Evolutionary conservation across 2,329 filamentous ascomycete genomes (phyloP).

Genomic region (Xylaria sp.): DNA sequence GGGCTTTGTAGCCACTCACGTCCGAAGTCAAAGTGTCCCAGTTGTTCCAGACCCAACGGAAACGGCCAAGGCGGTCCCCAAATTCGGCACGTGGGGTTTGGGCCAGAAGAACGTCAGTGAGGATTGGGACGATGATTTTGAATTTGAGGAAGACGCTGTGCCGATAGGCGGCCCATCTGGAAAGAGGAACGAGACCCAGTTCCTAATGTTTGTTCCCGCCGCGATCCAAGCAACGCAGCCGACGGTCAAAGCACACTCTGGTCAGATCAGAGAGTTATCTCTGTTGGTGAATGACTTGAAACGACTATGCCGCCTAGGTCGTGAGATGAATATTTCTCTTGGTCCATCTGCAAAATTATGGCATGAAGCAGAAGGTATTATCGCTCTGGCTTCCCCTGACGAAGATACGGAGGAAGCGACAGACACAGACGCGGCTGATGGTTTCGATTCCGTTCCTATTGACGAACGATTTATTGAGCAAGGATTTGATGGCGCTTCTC

Average conservation of each 20-base stretch:
- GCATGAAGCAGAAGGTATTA: conserved; percentile 88
- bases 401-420: conserved; percentile 60
- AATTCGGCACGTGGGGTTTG: conserved; percentile 85
- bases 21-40: conserved; percentile 84
- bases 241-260: conserved; percentile 84
- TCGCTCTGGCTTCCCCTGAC: conserved; percentile 80
- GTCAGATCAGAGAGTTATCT: conserved; percentile 84
- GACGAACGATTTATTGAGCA: conserved; percentile 60
- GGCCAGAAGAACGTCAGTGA: conserved; percentile 84
- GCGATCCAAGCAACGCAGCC: conserved; percentile 84
- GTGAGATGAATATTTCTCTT: conserved; percentile 71
- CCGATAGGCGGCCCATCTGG: conserved; percentile 52
- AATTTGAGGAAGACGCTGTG: conserved; percentile 67
- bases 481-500: conserved; percentile 59
- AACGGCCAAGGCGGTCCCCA: conserved; percentile 67
- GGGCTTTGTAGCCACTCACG: conserved; percentile 74
- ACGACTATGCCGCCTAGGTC: conserved; percentile 76
- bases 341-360: conserved; percentile 72
- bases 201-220: conserved; percentile 77
- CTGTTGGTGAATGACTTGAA: conserved; percentile 86
- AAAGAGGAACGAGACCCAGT: conserved; percentile 51
- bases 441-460: conserved; percentile 55
- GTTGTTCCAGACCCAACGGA: conserved; percentile 72
- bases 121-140: conserved; percentile 92
- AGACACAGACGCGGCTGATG: conserved; percentile 51